Base-by-base conservation (phyloP, 345 rosid species). In the Hypericum androsaemum region DNA sequence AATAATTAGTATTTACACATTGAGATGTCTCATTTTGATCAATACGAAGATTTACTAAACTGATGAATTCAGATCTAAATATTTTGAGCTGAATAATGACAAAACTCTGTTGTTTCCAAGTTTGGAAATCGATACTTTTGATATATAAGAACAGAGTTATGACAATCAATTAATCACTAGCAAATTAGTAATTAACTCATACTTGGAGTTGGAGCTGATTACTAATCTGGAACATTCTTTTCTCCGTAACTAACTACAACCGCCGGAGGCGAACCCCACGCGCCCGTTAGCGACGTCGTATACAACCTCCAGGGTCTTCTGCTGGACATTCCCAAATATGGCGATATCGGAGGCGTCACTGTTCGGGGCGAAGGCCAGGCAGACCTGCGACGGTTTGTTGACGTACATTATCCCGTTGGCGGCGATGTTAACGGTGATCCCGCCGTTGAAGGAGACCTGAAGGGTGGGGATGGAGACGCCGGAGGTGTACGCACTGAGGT, bases 301-400 rank as follows among this genome's bases (percentile, higher is more conserved):
- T 1, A 68, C 68, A 6, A 68, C 67, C 13, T 68, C 61, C 2
- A 53, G 41, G 6, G 60, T 58, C 12, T 37, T 37, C 64, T 63
- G 68, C 61, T 68, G 72, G 52, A n/a, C 6, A 41, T 58, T 68
- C 0, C 72, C 64, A n/a, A 47, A 58, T 5, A 68, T 63, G 10
- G 56, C 17, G 11, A 59, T 0, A 39, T 58, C 54, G 5, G 6
- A 8, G 9, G 60, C 56, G 38, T 43, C 50, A 1, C 7, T 32
- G 14, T 60, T 53, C 0, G 57, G 9, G 0, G 52, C 52, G 37
- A 67, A 67, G 1, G 64, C 69, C 32, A 64, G 44, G 48, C 76
- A 72, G 3, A 41, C 53, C 15, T 39, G 57, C 10, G 43, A 12
- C 13, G 12, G 35, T 0, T 5, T 11, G 0, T 1, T 3, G 3